Conservation (phyloP, 495 filamentous ascomycete species). For the Paragyromitra xinjiangensis region DNA sequence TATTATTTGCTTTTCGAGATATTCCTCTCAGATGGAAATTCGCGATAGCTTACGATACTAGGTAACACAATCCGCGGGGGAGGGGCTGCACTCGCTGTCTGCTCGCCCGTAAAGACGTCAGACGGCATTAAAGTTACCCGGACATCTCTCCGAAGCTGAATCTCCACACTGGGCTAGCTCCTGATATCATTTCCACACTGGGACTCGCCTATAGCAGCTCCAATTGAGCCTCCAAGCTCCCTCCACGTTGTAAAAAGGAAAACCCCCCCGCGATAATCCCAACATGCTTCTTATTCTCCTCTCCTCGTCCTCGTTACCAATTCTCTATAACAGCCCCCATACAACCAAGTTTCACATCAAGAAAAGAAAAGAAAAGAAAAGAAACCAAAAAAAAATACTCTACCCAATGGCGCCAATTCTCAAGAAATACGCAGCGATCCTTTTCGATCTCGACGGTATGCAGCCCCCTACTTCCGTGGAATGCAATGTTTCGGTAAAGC, state of each 20-base stretch:
- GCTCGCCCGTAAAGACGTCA: background rate
- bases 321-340: background rate
- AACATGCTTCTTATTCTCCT: background rate
- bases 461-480: constrained; percentile 58
- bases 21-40: constrained; percentile 2
- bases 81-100: background rate
- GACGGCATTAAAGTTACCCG: constrained; percentile 24
- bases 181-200: background rate
- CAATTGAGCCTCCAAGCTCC: constrained; percentile 13
- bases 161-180: constrained; percentile 2
- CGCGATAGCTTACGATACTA: background rate
- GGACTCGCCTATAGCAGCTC: constrained; percentile 2
- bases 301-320: background rate
- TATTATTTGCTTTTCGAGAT: background rate
- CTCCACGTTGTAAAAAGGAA: constrained; percentile 23
- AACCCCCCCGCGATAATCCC: background rate
- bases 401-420: constrained; percentile 44
- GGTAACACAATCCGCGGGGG: constrained; percentile 7
- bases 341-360: background rate
- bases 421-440: constrained; percentile 73
- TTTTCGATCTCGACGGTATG: constrained; percentile 89
- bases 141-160: background rate
- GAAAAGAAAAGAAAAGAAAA: constrained; percentile 20
- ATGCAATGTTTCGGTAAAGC: constrained; percentile 61
- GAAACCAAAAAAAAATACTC: background rate